Evolutionary conservation across 441 rosid genomes (phyloP).

Genomic region (Erysimum pusillum): DNA sequence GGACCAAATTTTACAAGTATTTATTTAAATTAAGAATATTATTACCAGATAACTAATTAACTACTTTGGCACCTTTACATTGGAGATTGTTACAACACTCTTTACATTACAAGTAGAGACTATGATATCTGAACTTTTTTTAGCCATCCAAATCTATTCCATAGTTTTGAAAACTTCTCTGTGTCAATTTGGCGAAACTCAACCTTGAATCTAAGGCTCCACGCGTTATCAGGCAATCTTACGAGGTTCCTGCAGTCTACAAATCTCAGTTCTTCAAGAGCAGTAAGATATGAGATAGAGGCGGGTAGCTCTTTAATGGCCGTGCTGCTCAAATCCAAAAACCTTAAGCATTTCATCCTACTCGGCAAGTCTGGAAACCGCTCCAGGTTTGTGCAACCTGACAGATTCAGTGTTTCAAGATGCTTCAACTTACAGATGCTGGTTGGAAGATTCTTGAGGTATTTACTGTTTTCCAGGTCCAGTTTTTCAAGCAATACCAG

Average conservation of each 20-base stretch:
- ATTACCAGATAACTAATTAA: too few species aligned
- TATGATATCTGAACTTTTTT: slow-evolving; percentile 29
- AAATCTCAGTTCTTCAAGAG: slow-evolving; percentile 42
- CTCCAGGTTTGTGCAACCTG: slow-evolving; percentile 40
- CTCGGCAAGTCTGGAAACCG: slow-evolving; percentile 26
- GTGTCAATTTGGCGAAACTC: slow-evolving; percentile 36
- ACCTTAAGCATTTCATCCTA: slow-evolving; percentile 40
- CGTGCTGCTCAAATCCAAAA: slow-evolving; percentile 35
- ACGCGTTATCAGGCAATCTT: slow-evolving; percentile 6
- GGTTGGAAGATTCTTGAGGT: slow-evolving; percentile 17
- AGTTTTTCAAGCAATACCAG: slow-evolving; percentile 33
- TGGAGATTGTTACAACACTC: too few species aligned
- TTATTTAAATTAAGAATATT: too few species aligned
- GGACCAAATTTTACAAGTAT: too few species aligned
- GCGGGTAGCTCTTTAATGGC: slow-evolving; percentile 22
- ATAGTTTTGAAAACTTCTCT: slow-evolving; percentile 33
- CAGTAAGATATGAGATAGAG: slow-evolving; percentile 21
- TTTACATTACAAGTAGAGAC: too few species aligned
- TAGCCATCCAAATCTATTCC: slow-evolving; percentile 40
- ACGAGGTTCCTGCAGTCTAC: not conserved
- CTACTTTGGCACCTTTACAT: too few species aligned
- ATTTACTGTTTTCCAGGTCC: slow-evolving; percentile 37
- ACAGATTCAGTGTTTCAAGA: slow-evolving; percentile 38
- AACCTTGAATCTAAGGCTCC: slow-evolving; percentile 41
- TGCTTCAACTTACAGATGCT: slow-evolving; percentile 44